Percentiles rank a stretch among this genome's conserved stretches.
phyloP scores from a whole-genome alignment of 192 early-diverging fungal genomes.

The Backusella psychrophila region DNA sequence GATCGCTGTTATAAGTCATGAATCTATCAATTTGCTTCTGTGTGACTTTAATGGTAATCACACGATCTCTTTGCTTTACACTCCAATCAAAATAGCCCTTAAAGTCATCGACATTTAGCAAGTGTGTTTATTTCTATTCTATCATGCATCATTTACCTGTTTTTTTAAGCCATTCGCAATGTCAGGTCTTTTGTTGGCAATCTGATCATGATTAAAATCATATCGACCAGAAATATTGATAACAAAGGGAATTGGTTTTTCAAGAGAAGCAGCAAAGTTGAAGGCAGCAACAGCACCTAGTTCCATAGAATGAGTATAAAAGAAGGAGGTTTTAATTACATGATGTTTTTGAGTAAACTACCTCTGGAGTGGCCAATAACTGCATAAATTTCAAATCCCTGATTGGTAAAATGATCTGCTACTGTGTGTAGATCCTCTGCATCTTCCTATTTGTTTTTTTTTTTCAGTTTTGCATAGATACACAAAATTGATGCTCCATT shows the following conservation, averaged over 20 bases:
- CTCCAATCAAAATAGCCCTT: conserved; percentile 34
- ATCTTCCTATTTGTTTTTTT: not conserved
- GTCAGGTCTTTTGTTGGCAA: not conserved
- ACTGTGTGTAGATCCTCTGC: conserved; percentile 1
- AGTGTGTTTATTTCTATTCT: not conserved
- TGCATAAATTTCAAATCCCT: conserved; percentile 1
- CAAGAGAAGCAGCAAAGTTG: not conserved
- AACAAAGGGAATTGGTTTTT: not conserved
- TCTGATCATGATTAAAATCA: not conserved
- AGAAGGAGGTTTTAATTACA: not conserved
- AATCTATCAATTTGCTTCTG: conserved; percentile 27
- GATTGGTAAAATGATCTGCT: not conserved
- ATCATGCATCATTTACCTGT: not conserved
- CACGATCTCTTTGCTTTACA: conserved; percentile 14
- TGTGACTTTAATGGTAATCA: conserved; percentile 19
- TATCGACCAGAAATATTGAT: conserved; percentile 13
- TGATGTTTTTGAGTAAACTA: not conserved
- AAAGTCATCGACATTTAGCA: not conserved
- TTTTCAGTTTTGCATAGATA: not conserved
- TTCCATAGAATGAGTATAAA: not conserved
- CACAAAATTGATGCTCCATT: not conserved
- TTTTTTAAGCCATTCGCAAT: not conserved
- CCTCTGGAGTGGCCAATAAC: conserved; percentile 2
- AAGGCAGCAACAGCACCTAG: not conserved
- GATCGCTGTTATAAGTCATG: conserved; percentile 15